These are phyloP conservation scores for Leccinum barrowsii DNA, from an alignment of 768 basidiomycete genomes.

Conservation along the genomic window DNA sequence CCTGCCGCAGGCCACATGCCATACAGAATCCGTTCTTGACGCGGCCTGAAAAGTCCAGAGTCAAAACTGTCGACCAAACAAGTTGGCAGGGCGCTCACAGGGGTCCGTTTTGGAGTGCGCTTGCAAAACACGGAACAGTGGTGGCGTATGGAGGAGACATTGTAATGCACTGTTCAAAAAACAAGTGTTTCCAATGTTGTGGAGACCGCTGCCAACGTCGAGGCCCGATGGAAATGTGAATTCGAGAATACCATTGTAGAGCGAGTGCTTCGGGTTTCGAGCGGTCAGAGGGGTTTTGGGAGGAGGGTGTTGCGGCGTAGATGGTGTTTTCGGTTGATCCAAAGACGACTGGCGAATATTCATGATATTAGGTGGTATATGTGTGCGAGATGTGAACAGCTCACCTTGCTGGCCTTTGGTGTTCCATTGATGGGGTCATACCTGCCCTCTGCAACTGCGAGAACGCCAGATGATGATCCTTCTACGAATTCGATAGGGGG, in stretches of 20 bases:
- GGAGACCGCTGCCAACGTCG: conserved; percentile 58
- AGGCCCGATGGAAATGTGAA: conserved; percentile 55
- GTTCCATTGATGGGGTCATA: conserved; percentile 79
- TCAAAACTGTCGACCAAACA: conserved; percentile 1
- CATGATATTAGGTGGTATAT: conserved; percentile 1
- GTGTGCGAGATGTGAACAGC: conserved; percentile 14
- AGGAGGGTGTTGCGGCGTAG: conserved; percentile 25
- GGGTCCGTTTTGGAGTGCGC: conserved; percentile 45
- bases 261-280: conserved; percentile 32
- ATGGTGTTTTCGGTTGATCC: conserved; percentile 23
- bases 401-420: conserved; percentile 52
- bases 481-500: conserved; percentile 83
- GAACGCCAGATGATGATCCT: conserved; percentile 73
- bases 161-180: conserved; percentile 95
- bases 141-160: conserved; percentile 89
- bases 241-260: conserved; percentile 56
- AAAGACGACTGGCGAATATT: conserved; percentile 6
- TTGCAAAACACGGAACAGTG: conserved; percentile 63
- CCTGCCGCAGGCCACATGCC: conserved; percentile 62
- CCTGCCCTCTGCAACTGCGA: conserved; percentile 69
- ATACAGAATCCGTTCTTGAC: conserved; percentile 66
- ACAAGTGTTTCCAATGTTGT: conserved; percentile 91
- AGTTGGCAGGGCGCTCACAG: conserved; percentile 47
- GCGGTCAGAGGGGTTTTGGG: conserved; percentile 27
- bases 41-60: conserved; percentile 33